Base-by-base conservation (phyloP, 139 green algal species). In the Gonium pectorale region DNA sequence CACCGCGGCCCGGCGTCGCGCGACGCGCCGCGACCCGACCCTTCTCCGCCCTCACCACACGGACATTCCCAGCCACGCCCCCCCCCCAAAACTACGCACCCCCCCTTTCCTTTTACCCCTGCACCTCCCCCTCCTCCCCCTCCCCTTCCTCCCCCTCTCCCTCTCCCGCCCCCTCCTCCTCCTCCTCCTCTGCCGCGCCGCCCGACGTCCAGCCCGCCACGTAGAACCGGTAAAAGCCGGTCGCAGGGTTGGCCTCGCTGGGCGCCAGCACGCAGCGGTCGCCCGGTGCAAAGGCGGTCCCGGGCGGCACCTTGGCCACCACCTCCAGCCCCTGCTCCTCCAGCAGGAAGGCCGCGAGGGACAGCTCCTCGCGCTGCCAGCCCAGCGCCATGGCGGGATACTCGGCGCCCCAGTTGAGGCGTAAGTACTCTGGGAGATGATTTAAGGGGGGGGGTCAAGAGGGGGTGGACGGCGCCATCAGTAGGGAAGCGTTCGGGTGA, bases 311-410 rank as follows among this genome's bases (percentile, higher is more conserved):
- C 73, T 85, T 85, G 37, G 90, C 80, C 33, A 94, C 74, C 8
- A 69, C 84, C 87, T 97, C 94, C 75, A 96, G 52, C 21, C 94
- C 94, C 80, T 94, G 74, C 17, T 93, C 83, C 19, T 94, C 85
- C 33, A 97, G 78, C 63, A 93, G 86, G 17, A 96, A 88, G 1
- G 87, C 77, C 13, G 82, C 94, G 69, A 97, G 84, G 21, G 88
- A 33, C 54, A 87, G 33, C 1, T 94, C 94, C 79, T 92, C 77
- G 41, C 91, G 89, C 40, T 95, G 77, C 93, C 92, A 96, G 31
- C 85, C 87, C 74, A 97, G 90, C 44, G 95, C 73, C 19, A 83
- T 72, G 5, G 86, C 94, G 0, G 60, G n/a, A 81, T 84, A 96
- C 33, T 70, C 52, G 63, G 75, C 26, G 17, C 52, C 80, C 40